phyloP scores from a whole-genome alignment of 305 asterid species.

The Petunia hybrid region DNA sequence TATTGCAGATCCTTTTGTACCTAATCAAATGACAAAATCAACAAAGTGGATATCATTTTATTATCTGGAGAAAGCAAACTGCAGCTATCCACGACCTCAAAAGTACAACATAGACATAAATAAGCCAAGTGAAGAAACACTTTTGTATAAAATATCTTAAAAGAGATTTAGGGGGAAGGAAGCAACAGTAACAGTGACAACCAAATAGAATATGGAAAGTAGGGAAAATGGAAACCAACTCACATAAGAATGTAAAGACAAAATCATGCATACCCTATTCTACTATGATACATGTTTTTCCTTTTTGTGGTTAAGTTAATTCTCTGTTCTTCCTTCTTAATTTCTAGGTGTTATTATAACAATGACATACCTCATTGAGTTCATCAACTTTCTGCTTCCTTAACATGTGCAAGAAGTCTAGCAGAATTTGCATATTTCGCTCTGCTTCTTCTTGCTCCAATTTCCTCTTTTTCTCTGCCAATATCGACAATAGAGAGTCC shows the following conservation, averaged over 20 bases:
- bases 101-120: background rate
- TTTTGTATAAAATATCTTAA: conserved; percentile 26
- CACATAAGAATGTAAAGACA: background rate
- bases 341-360: background rate
- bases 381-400: conserved; percentile 75
- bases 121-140: conserved; percentile 20
- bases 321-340: background rate
- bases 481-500: conserved; percentile 61
- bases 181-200: background rate
- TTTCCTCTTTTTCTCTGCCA: conserved; percentile 77
- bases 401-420: conserved; percentile 73
- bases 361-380: conserved; percentile 73
- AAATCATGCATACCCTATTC: conserved; percentile 18
- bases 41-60: background rate
- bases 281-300: background rate
- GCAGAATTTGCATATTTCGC: conserved; percentile 82
- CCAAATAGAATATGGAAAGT: background rate
- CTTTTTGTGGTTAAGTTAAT: background rate
- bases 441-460: conserved; percentile 91
- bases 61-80: conserved; percentile 26
- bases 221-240: conserved; percentile 9
- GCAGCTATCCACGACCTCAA: background rate
- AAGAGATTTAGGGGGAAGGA: conserved; percentile 5
- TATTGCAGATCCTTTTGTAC: conserved; percentile 70
- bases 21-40: conserved; percentile 44